Evolutionary conservation across 148 eudicot genomes (phyloP).

Genomic region (Tetragonia tetragonoides): DNA sequence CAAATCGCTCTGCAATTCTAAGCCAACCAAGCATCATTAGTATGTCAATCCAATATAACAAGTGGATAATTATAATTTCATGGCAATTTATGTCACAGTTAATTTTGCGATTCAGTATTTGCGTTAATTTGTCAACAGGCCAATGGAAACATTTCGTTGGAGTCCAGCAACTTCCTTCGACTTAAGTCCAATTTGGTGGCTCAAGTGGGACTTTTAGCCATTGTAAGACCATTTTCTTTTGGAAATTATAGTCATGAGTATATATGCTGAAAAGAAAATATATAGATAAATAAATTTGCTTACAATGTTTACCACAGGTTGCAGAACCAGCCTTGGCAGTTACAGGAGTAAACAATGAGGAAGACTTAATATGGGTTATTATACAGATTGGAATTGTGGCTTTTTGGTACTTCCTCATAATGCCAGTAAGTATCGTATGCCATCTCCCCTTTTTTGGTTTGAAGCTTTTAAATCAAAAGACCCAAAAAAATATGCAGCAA

Average conservation of each 20-base stretch:
- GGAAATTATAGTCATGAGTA: not conserved
- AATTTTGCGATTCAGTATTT: not conserved
- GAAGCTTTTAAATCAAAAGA: not conserved
- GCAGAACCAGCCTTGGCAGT: conserved; percentile 71
- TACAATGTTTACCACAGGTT: conserved; percentile 31
- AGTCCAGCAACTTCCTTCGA: conserved; percentile 14
- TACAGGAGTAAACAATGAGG: conserved; percentile 71
- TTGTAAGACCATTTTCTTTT: conserved; percentile 36
- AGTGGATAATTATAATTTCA: not conserved
- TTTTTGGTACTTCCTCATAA: conserved; percentile 66
- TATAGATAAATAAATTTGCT: not conserved
- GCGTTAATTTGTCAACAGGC: conserved; percentile 19
- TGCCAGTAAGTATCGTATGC: conserved; percentile 49
- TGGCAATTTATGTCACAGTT: not conserved
- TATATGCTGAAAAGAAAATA: not conserved
- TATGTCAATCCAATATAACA: not conserved
- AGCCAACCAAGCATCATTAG: conserved; percentile 25
- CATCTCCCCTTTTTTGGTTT: not conserved
- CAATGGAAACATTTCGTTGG: conserved; percentile 14
- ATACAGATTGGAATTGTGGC: conserved; percentile 56
- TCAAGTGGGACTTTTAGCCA: conserved; percentile 50
- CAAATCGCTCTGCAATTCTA: conserved; percentile 28
- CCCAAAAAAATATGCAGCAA: too few relatives aligned
- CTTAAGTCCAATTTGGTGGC: conserved; percentile 36
- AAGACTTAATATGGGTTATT: conserved; percentile 41